Conservation (phyloP, 2,329 filamentous ascomycete genomes). For the Sporothrix pallida region DNA sequence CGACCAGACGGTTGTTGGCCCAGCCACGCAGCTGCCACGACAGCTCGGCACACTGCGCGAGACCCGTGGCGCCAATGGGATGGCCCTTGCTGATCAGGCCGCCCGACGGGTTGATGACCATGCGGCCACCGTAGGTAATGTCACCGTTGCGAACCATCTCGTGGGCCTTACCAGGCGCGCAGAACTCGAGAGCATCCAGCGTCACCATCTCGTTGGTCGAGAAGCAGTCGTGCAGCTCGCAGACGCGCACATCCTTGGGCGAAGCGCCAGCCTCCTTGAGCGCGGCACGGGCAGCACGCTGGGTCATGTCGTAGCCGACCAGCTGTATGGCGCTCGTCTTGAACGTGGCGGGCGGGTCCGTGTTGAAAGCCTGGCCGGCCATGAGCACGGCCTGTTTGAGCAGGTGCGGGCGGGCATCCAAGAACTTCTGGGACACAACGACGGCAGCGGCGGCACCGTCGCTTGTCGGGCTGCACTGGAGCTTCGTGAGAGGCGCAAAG, state of each 20-base stretch:
- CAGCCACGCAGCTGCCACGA: conserved; percentile 95
- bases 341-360: conserved; percentile 69
- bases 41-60: conserved; percentile 93
- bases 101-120: conserved; percentile 90
- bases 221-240: conserved; percentile 97
- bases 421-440: conserved; percentile 86
- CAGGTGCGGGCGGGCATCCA: conserved; percentile 77
- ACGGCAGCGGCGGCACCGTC: conserved; percentile 76
- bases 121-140: conserved; percentile 86
- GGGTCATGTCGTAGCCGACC: conserved; percentile 85
- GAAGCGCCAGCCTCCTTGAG: conserved; percentile 73
- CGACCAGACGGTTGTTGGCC: conserved; percentile 84
- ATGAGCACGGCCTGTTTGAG: conserved; percentile 87
- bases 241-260: conserved; percentile 75
- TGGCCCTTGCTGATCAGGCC: conserved; percentile 96
- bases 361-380: conserved; percentile 84
- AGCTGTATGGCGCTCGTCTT: conserved; percentile 78
- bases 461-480: conserved; percentile 97
- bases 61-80: conserved; percentile 87
- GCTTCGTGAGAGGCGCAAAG: conserved; percentile 86
- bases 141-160: conserved; percentile 85
- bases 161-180: conserved; percentile 82
- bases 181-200: conserved; percentile 84
- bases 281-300: conserved; percentile 70
- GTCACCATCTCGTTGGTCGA: conserved; percentile 91